Percentiles rank a stretch among this genome's conserved stretches.
These are phyloP conservation scores for Rhizomucor miehei DNA, from an alignment of 371 early-diverging fungal species.

Conservation along the genomic window DNA sequence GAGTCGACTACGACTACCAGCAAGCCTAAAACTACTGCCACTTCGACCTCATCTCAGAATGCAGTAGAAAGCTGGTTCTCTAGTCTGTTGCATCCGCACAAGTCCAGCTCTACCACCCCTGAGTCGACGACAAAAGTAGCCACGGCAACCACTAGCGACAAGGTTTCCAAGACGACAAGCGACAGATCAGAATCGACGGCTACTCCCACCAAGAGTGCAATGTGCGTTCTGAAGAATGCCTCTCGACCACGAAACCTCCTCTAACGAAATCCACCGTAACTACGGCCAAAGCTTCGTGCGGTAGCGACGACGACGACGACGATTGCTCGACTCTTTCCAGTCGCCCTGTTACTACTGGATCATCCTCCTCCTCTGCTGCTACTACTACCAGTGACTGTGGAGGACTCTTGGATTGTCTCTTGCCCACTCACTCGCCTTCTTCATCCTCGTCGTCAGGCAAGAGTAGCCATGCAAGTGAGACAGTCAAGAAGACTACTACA, in stretches of 20 bases:
- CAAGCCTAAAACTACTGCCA: neutral
- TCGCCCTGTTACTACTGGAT: neutral
- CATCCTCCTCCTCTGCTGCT: neutral
- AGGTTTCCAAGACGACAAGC: conserved; percentile 3
- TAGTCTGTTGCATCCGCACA: neutral
- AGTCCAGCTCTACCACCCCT: neutral
- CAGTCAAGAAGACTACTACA: too few species aligned
- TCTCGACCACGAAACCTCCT: neutral
- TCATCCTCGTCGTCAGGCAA: neutral
- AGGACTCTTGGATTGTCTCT: neutral
- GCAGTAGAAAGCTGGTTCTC: conserved; percentile 11
- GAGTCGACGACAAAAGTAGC: neutral
- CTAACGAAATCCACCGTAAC: neutral
- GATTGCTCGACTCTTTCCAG: neutral
- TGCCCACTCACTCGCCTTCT: neutral
- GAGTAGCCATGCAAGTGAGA: neutral
- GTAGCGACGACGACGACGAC: neutral
- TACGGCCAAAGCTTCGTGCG: neutral
- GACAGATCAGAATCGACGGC: neutral
- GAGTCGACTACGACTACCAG: neutral
- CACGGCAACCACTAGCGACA: neutral
- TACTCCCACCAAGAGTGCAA: neutral
- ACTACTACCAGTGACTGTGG: too few species aligned
- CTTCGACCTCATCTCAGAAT: neutral
- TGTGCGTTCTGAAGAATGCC: neutral